Evolutionary conservation across 352 stramenopile species (phyloP).

Genomic region (Thalassiosira livingstoniorum): DNA sequence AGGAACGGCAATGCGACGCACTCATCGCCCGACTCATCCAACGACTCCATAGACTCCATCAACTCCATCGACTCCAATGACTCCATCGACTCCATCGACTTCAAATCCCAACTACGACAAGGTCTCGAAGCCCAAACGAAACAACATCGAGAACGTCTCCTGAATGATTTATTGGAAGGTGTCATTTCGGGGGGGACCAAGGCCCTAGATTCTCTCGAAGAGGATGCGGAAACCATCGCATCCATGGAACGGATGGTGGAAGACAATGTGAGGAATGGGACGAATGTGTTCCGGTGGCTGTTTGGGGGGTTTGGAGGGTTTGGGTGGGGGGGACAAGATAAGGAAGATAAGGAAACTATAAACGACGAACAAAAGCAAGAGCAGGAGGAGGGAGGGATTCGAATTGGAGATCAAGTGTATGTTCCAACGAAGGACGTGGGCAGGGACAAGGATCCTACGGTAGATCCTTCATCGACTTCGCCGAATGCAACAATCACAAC

Average conservation of each 20-base stretch:
- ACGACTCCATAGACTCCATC: not conserved
- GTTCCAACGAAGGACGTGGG: not conserved
- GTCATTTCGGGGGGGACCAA: slow-evolving; percentile 6
- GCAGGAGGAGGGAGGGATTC: no score
- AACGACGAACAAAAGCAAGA: not conserved
- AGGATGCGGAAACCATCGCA: not conserved
- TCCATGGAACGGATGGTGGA: slow-evolving; percentile 17
- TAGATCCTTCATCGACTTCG: not conserved
- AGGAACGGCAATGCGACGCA: not conserved
- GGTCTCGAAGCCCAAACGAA: slow-evolving; percentile 42
- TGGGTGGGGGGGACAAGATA: not conserved
- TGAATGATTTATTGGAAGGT: slow-evolving; percentile 51
- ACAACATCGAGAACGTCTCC: slow-evolving; percentile 29
- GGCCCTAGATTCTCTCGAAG: not conserved
- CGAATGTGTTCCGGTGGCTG: not conserved
- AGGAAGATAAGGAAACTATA: not conserved
- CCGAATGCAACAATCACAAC: not conserved
- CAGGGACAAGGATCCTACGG: not conserved
- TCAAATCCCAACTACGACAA: slow-evolving; percentile 43
- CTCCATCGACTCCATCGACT: not conserved
- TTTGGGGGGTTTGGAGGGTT: no score
- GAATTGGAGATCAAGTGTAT: no score
- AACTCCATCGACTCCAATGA: no score
- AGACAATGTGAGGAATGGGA: slow-evolving; percentile 6
- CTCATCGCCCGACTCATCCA: not conserved